Conservation (phyloP, 2,329 filamentous ascomycete genomes). For the Talaromyces rugulosus region DNA sequence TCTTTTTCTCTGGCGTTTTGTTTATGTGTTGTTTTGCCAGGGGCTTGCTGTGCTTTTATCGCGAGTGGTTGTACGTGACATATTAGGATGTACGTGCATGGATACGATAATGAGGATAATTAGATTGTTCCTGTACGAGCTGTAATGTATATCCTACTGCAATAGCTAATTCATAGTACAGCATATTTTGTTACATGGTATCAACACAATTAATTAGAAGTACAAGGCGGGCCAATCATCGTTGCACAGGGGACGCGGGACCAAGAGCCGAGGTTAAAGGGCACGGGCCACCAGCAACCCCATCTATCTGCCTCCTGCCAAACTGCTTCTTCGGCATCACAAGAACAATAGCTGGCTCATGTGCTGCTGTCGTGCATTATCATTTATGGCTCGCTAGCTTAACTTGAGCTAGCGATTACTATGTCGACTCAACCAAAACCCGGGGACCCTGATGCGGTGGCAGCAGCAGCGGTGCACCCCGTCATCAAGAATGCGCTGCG, state of each 20-base stretch:
- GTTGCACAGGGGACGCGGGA: neutral
- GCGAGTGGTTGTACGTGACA: neutral
- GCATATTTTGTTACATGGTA: too few relatives aligned
- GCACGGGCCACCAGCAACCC: neutral
- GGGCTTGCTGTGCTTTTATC: neutral
- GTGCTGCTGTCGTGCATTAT: neutral
- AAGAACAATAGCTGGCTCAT: neutral
- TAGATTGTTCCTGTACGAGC: neutral
- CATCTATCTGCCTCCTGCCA: neutral
- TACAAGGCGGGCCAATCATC: too few relatives aligned
- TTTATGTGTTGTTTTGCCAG: constrained; percentile 6
- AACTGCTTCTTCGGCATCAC: neutral
- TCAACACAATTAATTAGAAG: too few relatives aligned
- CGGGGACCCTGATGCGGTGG: neutral
- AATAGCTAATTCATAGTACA: neutral
- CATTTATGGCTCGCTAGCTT: neutral
- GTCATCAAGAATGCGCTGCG: constrained; percentile 80
- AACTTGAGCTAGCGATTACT: neutral
- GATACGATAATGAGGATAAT: neutral
- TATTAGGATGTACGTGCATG: neutral
- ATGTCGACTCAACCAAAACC: neutral
- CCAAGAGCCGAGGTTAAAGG: neutral
- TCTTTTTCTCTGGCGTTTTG: neutral
- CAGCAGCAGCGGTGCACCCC: constrained; percentile 50
- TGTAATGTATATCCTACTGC: neutral